These are phyloP conservation scores for Paecilomyces sp. DNA, from an alignment of 2,329 filamentous ascomycete species.

Conservation along the genomic window DNA sequence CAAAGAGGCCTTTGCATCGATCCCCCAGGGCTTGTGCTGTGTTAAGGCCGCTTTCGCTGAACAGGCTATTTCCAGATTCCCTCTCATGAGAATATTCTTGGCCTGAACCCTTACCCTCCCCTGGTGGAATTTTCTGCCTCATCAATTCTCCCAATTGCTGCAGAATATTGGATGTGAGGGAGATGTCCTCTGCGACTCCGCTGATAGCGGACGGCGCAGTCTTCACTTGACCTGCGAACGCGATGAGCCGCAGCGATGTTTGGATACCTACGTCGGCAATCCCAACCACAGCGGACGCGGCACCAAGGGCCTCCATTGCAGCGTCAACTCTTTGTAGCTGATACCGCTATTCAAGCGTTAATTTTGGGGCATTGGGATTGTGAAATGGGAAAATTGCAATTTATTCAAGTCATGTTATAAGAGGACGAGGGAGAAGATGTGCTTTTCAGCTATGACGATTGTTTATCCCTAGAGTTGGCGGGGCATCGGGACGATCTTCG, in stretches of 20 bases:
- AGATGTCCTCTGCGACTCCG: neutral
- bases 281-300: neutral
- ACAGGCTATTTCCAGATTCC: neutral
- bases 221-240: constrained; percentile 6
- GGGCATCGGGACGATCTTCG: neutral
- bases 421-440: too few species aligned
- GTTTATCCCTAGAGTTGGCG: too few species aligned
- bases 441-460: too few species aligned
- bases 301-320: neutral
- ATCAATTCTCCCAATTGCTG: neutral
- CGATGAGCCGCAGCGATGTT: constrained; percentile 5
- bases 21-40: neutral
- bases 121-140: neutral
- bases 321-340: neutral
- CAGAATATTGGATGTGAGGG: neutral
- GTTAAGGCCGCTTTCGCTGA: neutral
- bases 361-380: too few species aligned
- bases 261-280: constrained; percentile 3
- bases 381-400: neutral
- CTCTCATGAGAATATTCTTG: neutral
- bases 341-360: neutral
- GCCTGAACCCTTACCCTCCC: too few species aligned
- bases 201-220: neutral
- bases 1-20: neutral
- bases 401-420: neutral